Evolutionary conservation across 2,329 filamentous ascomycete genomes (phyloP).

Genomic region (Penicillium sp.): DNA sequence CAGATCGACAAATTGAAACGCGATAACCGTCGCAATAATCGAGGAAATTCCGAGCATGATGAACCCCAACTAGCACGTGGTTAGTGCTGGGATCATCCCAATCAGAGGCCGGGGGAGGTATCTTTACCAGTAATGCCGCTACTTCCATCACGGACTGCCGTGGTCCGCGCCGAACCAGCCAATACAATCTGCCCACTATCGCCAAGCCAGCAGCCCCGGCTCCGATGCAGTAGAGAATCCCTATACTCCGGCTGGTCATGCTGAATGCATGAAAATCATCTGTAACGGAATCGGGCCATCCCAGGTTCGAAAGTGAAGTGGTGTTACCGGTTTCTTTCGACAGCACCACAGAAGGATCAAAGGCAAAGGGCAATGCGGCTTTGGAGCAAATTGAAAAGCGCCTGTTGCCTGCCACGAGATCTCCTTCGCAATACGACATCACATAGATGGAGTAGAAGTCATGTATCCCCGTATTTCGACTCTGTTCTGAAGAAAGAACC

Average conservation of each 20-base stretch:
- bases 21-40: conserved; percentile 60
- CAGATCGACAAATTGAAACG: conserved; percentile 44
- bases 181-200: conserved; percentile 26
- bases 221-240: conserved; percentile 53
- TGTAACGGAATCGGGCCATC: conserved; percentile 52
- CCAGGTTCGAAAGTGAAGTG: conserved; percentile 43
- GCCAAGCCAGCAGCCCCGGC: too few relatives aligned
- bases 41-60: conserved; percentile 50
- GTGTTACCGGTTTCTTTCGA: conserved; percentile 42
- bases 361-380: too few relatives aligned
- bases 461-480: conserved; percentile 42
- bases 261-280: conserved; percentile 46
- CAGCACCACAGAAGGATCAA: too few relatives aligned
- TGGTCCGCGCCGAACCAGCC: background rate
- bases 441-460: conserved; percentile 56
- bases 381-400: too few relatives aligned
- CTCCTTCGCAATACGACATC: conserved; percentile 51
- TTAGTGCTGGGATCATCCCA: too few relatives aligned
- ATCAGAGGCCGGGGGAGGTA: too few relatives aligned
- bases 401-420: conserved; percentile 42
- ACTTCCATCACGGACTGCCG: too few relatives aligned
- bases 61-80: too few relatives aligned
- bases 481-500: too few relatives aligned
- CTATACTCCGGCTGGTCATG: conserved; percentile 44
- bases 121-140: too few relatives aligned